A percentile compares a stretch with the other conserved stretches of the same genome.
phyloP scores from a whole-genome alignment of 176 grass and related monocot genomes.

The Oryza longistaminata region DNA sequence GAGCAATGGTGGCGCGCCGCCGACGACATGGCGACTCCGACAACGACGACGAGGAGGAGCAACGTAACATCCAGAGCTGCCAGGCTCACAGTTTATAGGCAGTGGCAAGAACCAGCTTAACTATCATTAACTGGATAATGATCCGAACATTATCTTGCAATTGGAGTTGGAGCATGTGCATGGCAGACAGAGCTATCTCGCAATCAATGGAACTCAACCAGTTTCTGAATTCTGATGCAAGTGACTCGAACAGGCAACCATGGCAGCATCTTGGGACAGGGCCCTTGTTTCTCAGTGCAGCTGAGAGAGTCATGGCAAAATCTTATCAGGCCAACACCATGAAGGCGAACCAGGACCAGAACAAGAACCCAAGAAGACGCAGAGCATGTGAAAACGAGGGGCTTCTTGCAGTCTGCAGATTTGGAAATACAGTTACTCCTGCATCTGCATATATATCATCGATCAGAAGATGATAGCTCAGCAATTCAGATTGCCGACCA shows the following conservation, averaged over 20 bases:
- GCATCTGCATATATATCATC: background rate
- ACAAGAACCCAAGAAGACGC: background rate
- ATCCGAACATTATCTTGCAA: background rate
- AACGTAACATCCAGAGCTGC: background rate
- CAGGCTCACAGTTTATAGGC: background rate
- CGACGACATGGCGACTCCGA: slow-evolving; percentile 36
- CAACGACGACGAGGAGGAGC: too few relatives aligned
- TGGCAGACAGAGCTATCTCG: background rate
- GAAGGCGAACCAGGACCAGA: background rate
- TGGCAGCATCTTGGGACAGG: background rate
- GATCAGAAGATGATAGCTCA: background rate
- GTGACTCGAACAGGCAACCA: background rate
- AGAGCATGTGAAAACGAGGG: slow-evolving; percentile 33
- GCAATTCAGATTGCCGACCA: background rate
- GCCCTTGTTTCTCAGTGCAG: background rate
- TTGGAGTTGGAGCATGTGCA: slow-evolving; percentile 6
- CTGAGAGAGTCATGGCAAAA: slow-evolving; percentile 1
- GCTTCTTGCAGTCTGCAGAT: slow-evolving; percentile 23
- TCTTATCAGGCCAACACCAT: slow-evolving; percentile 19
- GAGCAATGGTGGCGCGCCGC: slow-evolving; percentile 15
- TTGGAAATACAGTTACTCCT: background rate
- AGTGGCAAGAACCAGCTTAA: background rate
- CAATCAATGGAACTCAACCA: slow-evolving; percentile 28
- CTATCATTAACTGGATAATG: background rate
- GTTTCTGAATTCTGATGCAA: background rate